phyloP scores from a whole-genome alignment of 495 filamentous ascomycete genomes.

The Chaetomium tenue region DNA sequence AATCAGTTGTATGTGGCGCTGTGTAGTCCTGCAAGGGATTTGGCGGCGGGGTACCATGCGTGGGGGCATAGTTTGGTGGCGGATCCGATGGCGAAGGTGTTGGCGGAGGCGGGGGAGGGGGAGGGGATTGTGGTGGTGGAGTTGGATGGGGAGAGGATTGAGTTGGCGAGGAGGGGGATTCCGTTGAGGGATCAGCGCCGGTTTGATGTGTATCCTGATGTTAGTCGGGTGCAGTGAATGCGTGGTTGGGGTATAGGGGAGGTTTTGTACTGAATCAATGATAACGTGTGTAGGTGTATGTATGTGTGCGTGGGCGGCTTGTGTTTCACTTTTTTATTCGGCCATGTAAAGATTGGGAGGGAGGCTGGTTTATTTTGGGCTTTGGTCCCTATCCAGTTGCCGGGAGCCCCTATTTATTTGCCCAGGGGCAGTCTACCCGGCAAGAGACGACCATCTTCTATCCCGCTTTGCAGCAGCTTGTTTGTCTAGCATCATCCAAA shows the following conservation, averaged over 20 bases:
- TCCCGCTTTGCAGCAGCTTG: slow-evolving; percentile 15
- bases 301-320: neutral
- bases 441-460: neutral
- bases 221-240: slow-evolving; percentile 54
- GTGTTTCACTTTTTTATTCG: neutral
- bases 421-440: slow-evolving; percentile 3
- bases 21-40: slow-evolving; percentile 86
- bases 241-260: slow-evolving; percentile 13
- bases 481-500: neutral
- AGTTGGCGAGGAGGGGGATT: slow-evolving; percentile 76
- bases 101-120: slow-evolving; percentile 68
- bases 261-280: neutral
- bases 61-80: slow-evolving; percentile 88
- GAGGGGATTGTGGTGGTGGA: slow-evolving; percentile 78
- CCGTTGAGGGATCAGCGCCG: slow-evolving; percentile 81
- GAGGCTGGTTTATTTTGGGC: slow-evolving; percentile 12
- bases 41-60: slow-evolving; percentile 75
- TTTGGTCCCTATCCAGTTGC: neutral
- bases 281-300: neutral
- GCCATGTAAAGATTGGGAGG: neutral
- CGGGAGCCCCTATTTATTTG: neutral
- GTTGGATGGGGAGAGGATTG: slow-evolving; percentile 67
- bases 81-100: slow-evolving; percentile 81
- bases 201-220: slow-evolving; percentile 95
- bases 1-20: slow-evolving; percentile 94